A percentile compares a stretch with the other conserved stretches of the same genome.
Conservation (phyloP, 495 filamentous ascomycete species). For the Aspergillus conjunctus region DNA sequence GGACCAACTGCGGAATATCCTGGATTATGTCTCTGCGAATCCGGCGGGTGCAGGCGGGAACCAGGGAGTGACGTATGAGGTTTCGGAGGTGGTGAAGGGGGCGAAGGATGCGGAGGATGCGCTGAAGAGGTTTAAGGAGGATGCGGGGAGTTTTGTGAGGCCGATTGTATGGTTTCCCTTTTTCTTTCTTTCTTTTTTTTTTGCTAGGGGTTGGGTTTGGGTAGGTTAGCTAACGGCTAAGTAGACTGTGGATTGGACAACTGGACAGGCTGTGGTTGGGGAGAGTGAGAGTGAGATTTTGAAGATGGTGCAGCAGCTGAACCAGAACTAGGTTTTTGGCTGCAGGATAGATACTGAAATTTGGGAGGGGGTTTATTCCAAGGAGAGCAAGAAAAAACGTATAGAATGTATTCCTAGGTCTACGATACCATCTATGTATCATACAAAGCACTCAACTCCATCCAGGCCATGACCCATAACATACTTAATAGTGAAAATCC, state of each 20-base stretch:
- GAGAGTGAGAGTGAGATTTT: conserved; percentile 83
- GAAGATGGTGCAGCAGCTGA: conserved; percentile 65
- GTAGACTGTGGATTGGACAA: conserved; percentile 90
- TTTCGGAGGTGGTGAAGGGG: conserved; percentile 64
- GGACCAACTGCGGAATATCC: conserved; percentile 82
- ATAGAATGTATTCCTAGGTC: conserved; percentile 19
- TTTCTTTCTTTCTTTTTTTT: conserved; percentile 6
- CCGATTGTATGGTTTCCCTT: conserved; percentile 63
- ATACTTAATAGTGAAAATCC: not conserved
- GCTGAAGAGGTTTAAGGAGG: conserved; percentile 65
- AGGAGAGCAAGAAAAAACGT: not conserved
- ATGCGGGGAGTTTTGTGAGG: conserved; percentile 63
- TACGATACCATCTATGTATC: conserved; percentile 32
- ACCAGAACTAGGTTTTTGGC: conserved; percentile 16
- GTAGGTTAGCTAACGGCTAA: conserved; percentile 19
- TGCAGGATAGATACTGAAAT: not conserved
- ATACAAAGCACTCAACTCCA: conserved; percentile 27
- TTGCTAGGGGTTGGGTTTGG: conserved; percentile 3
- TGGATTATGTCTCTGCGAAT: conserved; percentile 75
- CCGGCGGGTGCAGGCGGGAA: conserved; percentile 40
- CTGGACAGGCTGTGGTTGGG: conserved; percentile 76
- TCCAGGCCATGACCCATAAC: conserved; percentile 24
- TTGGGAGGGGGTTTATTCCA: not conserved
- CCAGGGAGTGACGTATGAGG: conserved; percentile 33
- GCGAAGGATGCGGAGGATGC: conserved; percentile 74